A percentile compares a stretch with the other conserved stretches of the same genome.
phyloP scores from a whole-genome alignment of 2,329 filamentous ascomycete species.

The Arthrobotrys conoides region DNA sequence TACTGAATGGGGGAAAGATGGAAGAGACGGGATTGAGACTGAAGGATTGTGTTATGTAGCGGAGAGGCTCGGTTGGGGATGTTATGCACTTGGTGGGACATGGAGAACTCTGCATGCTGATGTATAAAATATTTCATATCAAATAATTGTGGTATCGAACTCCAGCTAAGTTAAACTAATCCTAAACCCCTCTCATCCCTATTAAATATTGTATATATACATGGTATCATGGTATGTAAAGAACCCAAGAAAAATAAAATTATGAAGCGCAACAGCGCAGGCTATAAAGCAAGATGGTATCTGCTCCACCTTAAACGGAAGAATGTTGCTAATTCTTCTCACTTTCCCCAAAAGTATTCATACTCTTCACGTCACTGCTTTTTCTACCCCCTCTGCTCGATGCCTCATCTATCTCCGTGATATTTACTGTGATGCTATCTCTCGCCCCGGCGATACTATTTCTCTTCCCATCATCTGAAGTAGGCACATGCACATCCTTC shows the following conservation, averaged over 20 bases:
- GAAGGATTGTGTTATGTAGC: conserved; percentile 67
- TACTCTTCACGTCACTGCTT: conserved; percentile 13
- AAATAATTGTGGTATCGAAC: conserved; percentile 16
- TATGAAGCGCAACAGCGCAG: neutral
- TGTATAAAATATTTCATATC: conserved; percentile 14
- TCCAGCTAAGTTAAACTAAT: conserved; percentile 4
- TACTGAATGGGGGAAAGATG: conserved; percentile 66
- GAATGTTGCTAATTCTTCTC: conserved; percentile 9
- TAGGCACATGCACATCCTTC: neutral
- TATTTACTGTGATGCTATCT: conserved; percentile 34
- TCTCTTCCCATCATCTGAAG: neutral
- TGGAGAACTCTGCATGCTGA: conserved; percentile 65
- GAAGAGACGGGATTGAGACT: conserved; percentile 66
- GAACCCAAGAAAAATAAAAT: conserved; percentile 1
- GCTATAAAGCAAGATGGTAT: neutral
- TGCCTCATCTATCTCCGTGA: conserved; percentile 23
- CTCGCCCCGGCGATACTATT: conserved; percentile 5
- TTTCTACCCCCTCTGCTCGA: conserved; percentile 23
- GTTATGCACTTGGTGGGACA: conserved; percentile 65
- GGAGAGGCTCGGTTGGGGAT: conserved; percentile 64
- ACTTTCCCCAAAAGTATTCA: conserved; percentile 20
- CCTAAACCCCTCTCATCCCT: neutral
- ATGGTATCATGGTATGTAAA: conserved; percentile 1
- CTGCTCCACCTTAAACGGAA: neutral
- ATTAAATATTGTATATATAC: conserved; percentile 17